These are phyloP conservation scores for Salix arbutifolia DNA, from an alignment of 345 rosid genomes.

Conservation along the genomic window DNA sequence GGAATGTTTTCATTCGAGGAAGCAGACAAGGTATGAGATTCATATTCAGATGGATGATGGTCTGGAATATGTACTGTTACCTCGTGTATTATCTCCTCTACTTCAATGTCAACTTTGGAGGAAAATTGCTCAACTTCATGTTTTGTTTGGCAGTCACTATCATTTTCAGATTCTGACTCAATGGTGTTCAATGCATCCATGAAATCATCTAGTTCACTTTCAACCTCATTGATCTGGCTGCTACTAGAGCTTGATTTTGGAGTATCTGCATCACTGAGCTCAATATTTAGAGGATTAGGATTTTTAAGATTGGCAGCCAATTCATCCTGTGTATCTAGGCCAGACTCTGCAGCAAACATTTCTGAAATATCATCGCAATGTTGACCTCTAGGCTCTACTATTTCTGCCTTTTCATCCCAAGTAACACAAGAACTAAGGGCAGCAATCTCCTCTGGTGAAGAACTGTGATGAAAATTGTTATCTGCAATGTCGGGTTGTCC, in stretches of 20 bases:
- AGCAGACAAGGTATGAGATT: conserved; percentile 24
- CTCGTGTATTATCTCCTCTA: conserved; percentile 19
- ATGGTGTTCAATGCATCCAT: conserved; percentile 84
- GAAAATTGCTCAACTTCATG: conserved; percentile 35
- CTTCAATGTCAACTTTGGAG: conserved; percentile 17
- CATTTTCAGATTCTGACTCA: conserved; percentile 70
- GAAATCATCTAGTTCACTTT: conserved; percentile 71
- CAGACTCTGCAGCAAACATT: conserved; percentile 28
- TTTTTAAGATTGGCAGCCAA: conserved; percentile 17
- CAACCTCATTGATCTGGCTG: conserved; percentile 46
- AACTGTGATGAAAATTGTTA: conserved; percentile 31
- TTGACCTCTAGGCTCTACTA: conserved; percentile 40
- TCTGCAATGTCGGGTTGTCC: conserved; percentile 32
- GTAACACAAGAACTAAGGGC: conserved; percentile 44
- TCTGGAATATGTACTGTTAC: conserved; percentile 11
- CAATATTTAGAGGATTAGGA: conserved; percentile 26
- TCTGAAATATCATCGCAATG: conserved; percentile 26
- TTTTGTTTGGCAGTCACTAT: conserved; percentile 47
- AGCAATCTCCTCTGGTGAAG: conserved; percentile 35
- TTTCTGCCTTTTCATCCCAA: conserved; percentile 86
- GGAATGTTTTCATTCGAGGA: conserved; percentile 22
- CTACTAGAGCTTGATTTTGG: conserved; percentile 26
- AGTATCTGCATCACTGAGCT: conserved; percentile 26
- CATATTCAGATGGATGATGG: conserved; percentile 21
- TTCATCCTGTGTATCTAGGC: conserved; percentile 21